Conservation (phyloP, 163 green algal genomes). For the Scenedesmus sp. region DNA sequence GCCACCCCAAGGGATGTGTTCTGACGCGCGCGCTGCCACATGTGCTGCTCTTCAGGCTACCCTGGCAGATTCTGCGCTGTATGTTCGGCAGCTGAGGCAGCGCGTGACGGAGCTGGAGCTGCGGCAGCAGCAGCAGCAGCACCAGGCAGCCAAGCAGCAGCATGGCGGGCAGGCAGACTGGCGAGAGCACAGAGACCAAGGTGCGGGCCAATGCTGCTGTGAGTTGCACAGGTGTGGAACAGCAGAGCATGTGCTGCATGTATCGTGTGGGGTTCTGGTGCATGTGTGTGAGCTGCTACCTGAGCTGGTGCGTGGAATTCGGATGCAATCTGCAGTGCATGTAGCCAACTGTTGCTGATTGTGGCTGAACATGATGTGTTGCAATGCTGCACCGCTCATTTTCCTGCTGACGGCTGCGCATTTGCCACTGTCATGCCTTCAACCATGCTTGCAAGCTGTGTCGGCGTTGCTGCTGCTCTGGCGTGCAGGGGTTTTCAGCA, state of each 20-base stretch:
- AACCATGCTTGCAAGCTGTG: background rate
- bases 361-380: background rate
- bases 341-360: too few species aligned
- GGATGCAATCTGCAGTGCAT: too few species aligned
- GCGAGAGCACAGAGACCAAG: conserved; percentile 37
- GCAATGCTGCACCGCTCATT: background rate
- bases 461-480: background rate
- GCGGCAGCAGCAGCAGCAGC: conserved; percentile 51
- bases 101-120: conserved; percentile 69
- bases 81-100: conserved; percentile 67
- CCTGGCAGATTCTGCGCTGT: conserved; percentile 68
- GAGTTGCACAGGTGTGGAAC: background rate
- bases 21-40: background rate
- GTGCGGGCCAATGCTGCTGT: background rate
- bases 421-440: background rate
- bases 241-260: background rate
- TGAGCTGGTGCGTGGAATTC: too few species aligned
- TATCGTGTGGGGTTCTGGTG: background rate
- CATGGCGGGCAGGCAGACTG: background rate
- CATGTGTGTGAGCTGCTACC: too few species aligned
- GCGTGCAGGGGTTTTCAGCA: conserved; percentile 61
- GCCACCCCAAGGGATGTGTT: background rate
- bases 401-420: background rate
- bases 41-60: conserved; percentile 54
- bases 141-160: conserved; percentile 43